phyloP scores from a whole-genome alignment of 2,329 filamentous ascomycete species.

The Exophiala oligosperma region DNA sequence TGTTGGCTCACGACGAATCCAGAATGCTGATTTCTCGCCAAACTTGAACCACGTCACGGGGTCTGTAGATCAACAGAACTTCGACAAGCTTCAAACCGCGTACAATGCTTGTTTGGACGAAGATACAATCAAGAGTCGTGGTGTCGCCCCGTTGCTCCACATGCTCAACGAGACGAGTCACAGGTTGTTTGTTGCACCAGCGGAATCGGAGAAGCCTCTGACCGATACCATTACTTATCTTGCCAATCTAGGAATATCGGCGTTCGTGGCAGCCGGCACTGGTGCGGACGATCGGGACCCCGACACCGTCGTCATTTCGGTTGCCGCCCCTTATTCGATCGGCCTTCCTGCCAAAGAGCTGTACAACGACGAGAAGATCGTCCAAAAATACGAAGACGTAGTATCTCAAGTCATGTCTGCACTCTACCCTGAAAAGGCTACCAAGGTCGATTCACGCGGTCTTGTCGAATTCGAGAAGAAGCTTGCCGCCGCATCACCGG shows the following conservation, averaged over 20 bases:
- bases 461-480: slow-evolving; percentile 61
- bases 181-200: neutral
- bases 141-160: slow-evolving; percentile 56
- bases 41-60: slow-evolving; percentile 12
- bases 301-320: slow-evolving; percentile 52
- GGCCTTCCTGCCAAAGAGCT: slow-evolving; percentile 64
- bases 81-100: slow-evolving; percentile 63
- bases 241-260: slow-evolving; percentile 37
- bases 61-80: slow-evolving; percentile 54
- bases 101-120: slow-evolving; percentile 69
- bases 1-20: slow-evolving; percentile 1
- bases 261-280: slow-evolving; percentile 35
- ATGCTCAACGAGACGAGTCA: slow-evolving; percentile 50
- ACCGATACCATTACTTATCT: slow-evolving; percentile 40
- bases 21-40: slow-evolving; percentile 27
- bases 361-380: slow-evolving; percentile 56
- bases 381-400: slow-evolving; percentile 52
- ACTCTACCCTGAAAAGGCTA: slow-evolving; percentile 36
- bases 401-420: slow-evolving; percentile 43
- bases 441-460: slow-evolving; percentile 35
- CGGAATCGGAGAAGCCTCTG: slow-evolving; percentile 30
- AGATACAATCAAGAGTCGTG: slow-evolving; percentile 54
- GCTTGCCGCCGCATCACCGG: slow-evolving; percentile 60
- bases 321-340: slow-evolving; percentile 46
- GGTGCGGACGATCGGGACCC: slow-evolving; percentile 56